phyloP scores from a whole-genome alignment of 345 rosid genomes.

The Triadica sebifera region DNA sequence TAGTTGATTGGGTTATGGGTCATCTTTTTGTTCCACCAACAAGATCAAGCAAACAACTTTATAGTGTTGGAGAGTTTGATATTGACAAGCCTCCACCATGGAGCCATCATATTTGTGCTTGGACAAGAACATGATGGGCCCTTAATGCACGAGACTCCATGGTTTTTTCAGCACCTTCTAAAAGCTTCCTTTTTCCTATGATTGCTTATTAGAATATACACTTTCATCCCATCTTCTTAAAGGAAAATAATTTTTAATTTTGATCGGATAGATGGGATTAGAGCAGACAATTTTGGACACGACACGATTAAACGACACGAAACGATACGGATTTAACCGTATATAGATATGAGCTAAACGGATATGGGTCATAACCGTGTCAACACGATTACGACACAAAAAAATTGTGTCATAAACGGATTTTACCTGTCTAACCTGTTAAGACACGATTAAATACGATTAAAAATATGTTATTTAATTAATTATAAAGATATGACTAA shows the following conservation, averaged over 20 bases:
- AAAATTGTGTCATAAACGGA: too few relatives aligned
- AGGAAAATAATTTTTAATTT: neutral
- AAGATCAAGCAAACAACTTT: constrained; percentile 18
- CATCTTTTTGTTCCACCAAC: neutral
- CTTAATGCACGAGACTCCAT: neutral
- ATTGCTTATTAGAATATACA: constrained; percentile 11
- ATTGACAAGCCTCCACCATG: constrained; percentile 22
- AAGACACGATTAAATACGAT: too few relatives aligned
- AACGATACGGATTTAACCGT: too few relatives aligned
- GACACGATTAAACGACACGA: too few relatives aligned
- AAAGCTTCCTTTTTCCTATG: constrained; percentile 4
- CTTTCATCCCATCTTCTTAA: neutral
- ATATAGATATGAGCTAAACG: too few relatives aligned
- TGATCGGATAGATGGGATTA: neutral
- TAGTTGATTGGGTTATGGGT: constrained; percentile 10
- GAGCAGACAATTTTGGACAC: too few relatives aligned
- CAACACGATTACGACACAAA: too few relatives aligned
- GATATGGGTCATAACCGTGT: too few relatives aligned
- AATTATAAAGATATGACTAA: too few relatives aligned
- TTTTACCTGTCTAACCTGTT: too few relatives aligned
- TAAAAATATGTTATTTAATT: too few relatives aligned
- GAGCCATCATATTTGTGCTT: constrained; percentile 12
- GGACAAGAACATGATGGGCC: constrained; percentile 16
- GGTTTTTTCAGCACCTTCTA: constrained; percentile 23
- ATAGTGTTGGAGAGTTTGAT: constrained; percentile 18